A percentile compares a stretch with the other conserved stretches of the same genome.
Conservation (phyloP, 768 basidiomycete genomes). For the Lentinula raphanica region DNA sequence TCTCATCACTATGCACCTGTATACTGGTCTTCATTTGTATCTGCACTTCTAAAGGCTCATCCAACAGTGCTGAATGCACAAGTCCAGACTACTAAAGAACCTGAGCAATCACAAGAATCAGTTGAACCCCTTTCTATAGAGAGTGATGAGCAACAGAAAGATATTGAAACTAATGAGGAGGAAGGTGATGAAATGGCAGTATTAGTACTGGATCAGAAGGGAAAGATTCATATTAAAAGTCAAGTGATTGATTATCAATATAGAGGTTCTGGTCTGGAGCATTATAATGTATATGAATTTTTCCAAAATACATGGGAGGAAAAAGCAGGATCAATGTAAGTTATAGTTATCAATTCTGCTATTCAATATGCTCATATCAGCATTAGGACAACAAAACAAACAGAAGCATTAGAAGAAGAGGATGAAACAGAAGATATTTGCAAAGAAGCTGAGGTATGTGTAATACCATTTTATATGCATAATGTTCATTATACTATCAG, state of each 20-base stretch:
- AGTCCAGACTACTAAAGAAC: no score
- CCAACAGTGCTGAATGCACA: not conserved
- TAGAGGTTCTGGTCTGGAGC: conserved; percentile 17
- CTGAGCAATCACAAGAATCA: no score
- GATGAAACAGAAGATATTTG: no score
- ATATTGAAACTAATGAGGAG: no score
- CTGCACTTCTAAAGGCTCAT: not conserved
- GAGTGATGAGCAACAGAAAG: no score
- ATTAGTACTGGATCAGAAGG: not conserved
- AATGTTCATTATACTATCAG: not conserved
- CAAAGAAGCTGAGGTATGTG: no score
- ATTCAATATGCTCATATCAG: no score
- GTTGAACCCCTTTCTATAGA: no score
- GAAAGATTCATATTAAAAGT: conserved; percentile 10
- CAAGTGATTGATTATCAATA: conserved; percentile 24
- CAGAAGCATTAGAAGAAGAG: no score
- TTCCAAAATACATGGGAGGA: conserved; percentile 28
- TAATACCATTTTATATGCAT: no score
- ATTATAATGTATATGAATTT: conserved; percentile 18
- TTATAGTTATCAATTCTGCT: not conserved
- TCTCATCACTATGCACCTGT: conserved; percentile 33
- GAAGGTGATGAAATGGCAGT: not conserved
- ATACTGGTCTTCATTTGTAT: conserved; percentile 11
- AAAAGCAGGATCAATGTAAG: not conserved
- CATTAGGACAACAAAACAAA: no score